Evolutionary conservation across 2,329 filamentous ascomycete species (phyloP), one percentile per base, ranked within the genome.

Genomic region (Pseudogymnoascus sp.): DNA sequence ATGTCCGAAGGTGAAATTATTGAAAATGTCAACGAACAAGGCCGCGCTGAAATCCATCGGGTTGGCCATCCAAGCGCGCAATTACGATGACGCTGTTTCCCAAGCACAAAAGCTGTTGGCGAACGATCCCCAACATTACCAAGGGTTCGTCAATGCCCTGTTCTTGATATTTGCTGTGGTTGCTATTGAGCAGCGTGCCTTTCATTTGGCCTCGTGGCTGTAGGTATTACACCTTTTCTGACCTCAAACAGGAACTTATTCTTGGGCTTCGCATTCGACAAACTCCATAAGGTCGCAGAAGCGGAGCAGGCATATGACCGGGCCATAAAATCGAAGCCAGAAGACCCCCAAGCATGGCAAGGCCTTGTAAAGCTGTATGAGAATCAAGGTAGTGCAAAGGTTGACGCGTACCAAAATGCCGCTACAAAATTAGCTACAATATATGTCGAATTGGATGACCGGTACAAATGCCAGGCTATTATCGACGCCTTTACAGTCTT

Each of bases 281-380:
- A 91, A 71, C 81, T 87, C 63, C 82, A 83, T 62, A 81, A 84
- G 62, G 74, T 80, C 6, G 83, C 88, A 5, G 86, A 90, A 38
- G 85, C 94, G 0, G 91, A 94, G 66, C 81, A 79, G 33, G 83
- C 85, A 1, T 97, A 97, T 72, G 77, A 80, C 38, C 78, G 81
- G 30, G 94, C 92, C 1, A 82, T 88, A 5, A 77, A 79, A 18
- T 76, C 90, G 63, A 92, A 90, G 64, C 82, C 85, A 0, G 77
- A 82, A 15, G 91, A 96, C 66, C 77, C 83, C n/a, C 88, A 92
- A 67, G 89, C 89, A 65, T 97, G 90, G 90, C 89, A 96, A 71
- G 94, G 94, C 1, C 77, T 99, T 48, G 82, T 94, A 71, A 89
- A 86, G 68, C 74, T 97, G 28, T 96, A 90, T 70, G 90, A 96